phyloP scores from a whole-genome alignment of 2,329 filamentous ascomycete genomes.

The Chaetomium globosum region DNA sequence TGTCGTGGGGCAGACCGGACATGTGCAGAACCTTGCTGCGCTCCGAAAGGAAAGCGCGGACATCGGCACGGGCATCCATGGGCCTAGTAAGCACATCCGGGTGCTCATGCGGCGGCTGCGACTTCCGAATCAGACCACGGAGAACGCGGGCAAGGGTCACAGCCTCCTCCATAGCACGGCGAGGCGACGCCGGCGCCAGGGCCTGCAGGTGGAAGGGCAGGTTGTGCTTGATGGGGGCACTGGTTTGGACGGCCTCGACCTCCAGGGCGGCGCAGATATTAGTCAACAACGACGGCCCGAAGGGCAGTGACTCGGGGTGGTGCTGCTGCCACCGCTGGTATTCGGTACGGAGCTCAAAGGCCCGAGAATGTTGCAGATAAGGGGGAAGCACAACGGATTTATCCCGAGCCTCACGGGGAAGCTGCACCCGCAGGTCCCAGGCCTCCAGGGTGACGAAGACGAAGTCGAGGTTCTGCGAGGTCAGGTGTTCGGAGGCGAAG shows the following conservation, averaged over 20 bases:
- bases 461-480: slow-evolving; percentile 90
- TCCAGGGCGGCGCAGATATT: slow-evolving; percentile 98
- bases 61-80: slow-evolving; percentile 95
- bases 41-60: slow-evolving; percentile 92
- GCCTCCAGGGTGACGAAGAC: slow-evolving; percentile 98
- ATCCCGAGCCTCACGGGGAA: slow-evolving; percentile 95
- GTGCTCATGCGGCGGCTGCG: slow-evolving; percentile 88
- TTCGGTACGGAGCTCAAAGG: slow-evolving; percentile 94
- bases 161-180: slow-evolving; percentile 96
- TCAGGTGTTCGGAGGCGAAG: slow-evolving; percentile 89
- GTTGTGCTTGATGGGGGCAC: slow-evolving; percentile 98
- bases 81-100: slow-evolving; percentile 92
- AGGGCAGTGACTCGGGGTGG: slow-evolving; percentile 94
- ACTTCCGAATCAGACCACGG: slow-evolving; percentile 91
- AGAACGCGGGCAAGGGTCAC: slow-evolving; percentile 92
- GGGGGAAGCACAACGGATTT: slow-evolving; percentile 96
- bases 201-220: slow-evolving; percentile 97
- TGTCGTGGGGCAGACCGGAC: slow-evolving; percentile 95
- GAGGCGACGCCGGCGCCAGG: slow-evolving; percentile 89
- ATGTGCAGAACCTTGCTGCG: slow-evolving; percentile 98
- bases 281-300: slow-evolving; percentile 90
- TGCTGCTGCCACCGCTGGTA: slow-evolving; percentile 99
- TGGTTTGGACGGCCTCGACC: slow-evolving; percentile 96
- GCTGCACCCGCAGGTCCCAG: slow-evolving; percentile 96
- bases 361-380: slow-evolving; percentile 96